Conservation (phyloP, 2,329 filamentous ascomycete species). For the Aureobasidium sp. region DNA sequence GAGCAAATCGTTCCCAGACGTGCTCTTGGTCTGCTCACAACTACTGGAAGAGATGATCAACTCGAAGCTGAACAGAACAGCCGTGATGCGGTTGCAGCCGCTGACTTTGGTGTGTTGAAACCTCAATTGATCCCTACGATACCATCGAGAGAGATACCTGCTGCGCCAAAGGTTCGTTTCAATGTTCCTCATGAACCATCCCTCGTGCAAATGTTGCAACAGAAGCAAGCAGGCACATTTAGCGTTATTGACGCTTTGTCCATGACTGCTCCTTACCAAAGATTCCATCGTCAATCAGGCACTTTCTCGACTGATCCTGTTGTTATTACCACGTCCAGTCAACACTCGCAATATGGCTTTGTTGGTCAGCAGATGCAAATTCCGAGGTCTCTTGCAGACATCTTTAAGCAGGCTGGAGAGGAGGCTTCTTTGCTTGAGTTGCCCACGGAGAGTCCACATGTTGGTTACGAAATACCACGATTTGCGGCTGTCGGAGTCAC, state of each 20-base stretch:
- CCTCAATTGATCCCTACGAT: background rate
- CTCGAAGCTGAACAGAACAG: conserved; percentile 2
- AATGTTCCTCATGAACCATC: background rate
- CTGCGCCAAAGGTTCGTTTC: background rate
- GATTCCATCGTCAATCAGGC: conserved; percentile 32
- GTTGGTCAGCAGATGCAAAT: conserved; percentile 5
- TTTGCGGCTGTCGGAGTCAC: conserved; percentile 9
- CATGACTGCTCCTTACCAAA: conserved; percentile 30
- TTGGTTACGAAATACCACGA: background rate
- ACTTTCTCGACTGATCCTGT: conserved; percentile 36
- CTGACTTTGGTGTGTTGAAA: conserved; percentile 7
- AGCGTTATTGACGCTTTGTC: conserved; percentile 17
- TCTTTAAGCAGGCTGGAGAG: conserved; percentile 11
- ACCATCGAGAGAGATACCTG: background rate
- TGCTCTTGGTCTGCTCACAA: conserved; percentile 9
- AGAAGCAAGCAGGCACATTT: conserved; percentile 3
- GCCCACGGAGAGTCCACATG: background rate
- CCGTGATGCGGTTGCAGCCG: background rate
- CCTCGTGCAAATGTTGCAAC: background rate
- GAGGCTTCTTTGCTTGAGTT: background rate
- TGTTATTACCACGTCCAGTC: background rate
- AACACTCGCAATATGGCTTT: background rate
- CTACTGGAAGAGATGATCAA: background rate
- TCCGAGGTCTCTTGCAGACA: conserved; percentile 10
- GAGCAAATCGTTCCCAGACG: conserved; percentile 1